Evolutionary conservation across 345 rosid species (phyloP).

Genomic region (Excoecaria cochinchinensis): DNA sequence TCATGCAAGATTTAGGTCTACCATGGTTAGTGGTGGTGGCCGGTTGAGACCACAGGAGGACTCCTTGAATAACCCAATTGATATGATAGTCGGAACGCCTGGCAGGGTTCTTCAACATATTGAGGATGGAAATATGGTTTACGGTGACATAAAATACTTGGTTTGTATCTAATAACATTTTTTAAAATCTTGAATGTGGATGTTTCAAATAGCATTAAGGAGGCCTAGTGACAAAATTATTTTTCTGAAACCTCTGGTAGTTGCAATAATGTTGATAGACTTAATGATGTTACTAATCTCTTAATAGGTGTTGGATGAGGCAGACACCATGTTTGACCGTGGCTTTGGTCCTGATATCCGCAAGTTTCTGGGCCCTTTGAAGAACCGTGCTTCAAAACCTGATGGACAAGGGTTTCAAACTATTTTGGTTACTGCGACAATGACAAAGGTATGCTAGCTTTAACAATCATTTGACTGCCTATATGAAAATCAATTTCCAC

Average conservation of each 20-base stretch:
- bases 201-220: neutral
- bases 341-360: slow-evolving; percentile 97
- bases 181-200: neutral
- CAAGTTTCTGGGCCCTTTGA: slow-evolving; percentile 80
- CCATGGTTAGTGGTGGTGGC: slow-evolving; percentile 90
- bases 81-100: slow-evolving; percentile 95
- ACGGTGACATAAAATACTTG: slow-evolving; percentile 85
- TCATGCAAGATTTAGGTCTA: slow-evolving; percentile 86
- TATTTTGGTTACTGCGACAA: slow-evolving; percentile 84
- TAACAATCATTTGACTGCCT: neutral
- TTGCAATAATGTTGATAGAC: slow-evolving; percentile 9
- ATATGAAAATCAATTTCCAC: neutral
- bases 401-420: slow-evolving; percentile 81
- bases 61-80: slow-evolving; percentile 73
- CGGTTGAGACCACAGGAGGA: slow-evolving; percentile 88
- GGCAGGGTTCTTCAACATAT: slow-evolving; percentile 96
- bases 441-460: slow-evolving; percentile 60
- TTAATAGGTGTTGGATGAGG: slow-evolving; percentile 91
- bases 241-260: neutral
- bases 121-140: slow-evolving; percentile 87
- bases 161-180: slow-evolving; percentile 32
- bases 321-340: slow-evolving; percentile 98
- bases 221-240: neutral
- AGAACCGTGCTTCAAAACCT: slow-evolving; percentile 64
- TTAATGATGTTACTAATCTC: slow-evolving; percentile 22